Percentiles rank a stretch among this genome's conserved stretches.
These are phyloP conservation scores for Scheffersomyces amazonensis DNA, from an alignment of 805 yeast genomes.

Conservation along the genomic window DNA sequence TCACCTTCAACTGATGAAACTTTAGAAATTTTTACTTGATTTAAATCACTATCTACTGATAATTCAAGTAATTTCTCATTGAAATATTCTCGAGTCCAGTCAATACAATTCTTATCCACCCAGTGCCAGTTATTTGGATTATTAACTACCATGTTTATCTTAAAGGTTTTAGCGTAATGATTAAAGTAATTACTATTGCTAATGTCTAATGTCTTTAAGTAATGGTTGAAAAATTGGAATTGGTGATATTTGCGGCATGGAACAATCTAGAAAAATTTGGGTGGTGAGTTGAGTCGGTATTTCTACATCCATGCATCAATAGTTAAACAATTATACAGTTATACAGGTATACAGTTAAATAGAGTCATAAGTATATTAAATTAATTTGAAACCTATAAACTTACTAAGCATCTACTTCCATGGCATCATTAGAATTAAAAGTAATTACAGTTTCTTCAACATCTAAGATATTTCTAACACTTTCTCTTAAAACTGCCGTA, in stretches of 20 bases:
- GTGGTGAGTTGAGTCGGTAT: too few relatives aligned
- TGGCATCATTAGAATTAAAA: slow-evolving; percentile 29
- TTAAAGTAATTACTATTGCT: too few relatives aligned
- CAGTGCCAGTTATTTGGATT: slow-evolving; percentile 99
- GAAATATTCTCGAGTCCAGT: slow-evolving; percentile 85
- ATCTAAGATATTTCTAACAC: slow-evolving; percentile 62
- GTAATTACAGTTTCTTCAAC: slow-evolving; percentile 61
- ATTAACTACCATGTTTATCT: slow-evolving; percentile 86
- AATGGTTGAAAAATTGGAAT: too few relatives aligned
- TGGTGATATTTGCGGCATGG: slow-evolving; percentile 2
- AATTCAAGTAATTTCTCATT: slow-evolving; percentile 55
- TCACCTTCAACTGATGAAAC: slow-evolving; percentile 83
- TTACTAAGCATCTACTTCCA: slow-evolving; percentile 43
- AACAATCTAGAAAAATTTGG: slow-evolving; percentile 13
- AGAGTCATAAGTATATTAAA: too few relatives aligned
- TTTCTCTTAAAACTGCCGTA: slow-evolving; percentile 77
- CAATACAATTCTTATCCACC: slow-evolving; percentile 96
- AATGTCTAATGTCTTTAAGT: too few relatives aligned
- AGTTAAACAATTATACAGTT: too few relatives aligned
- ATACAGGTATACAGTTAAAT: too few relatives aligned
- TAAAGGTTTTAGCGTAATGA: too few relatives aligned
- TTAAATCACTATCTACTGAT: slow-evolving; percentile 29
- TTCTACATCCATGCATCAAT: too few relatives aligned
- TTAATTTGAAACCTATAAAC: too few relatives aligned
- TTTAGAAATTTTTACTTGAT: slow-evolving; percentile 33